phyloP scores from a whole-genome alignment of 2,329 filamentous ascomycete genomes.

The Bimuria novae-zelandiae region DNA sequence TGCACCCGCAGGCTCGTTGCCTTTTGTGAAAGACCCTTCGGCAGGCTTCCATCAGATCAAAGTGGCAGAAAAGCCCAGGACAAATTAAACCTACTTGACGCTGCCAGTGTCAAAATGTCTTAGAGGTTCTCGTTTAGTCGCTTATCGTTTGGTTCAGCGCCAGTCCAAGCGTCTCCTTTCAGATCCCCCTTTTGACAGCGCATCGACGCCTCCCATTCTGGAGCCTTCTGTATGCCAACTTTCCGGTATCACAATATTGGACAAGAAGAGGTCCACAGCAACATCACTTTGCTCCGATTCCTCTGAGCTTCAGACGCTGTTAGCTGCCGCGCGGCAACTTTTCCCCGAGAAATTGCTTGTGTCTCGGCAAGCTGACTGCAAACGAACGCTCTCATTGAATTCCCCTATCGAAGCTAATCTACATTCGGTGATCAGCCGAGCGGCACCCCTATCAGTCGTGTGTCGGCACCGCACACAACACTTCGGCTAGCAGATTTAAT shows the following conservation, averaged over 20 bases:
- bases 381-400: no score
- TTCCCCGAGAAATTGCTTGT: neutral
- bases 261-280: neutral
- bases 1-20: no score
- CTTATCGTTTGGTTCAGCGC: neutral
- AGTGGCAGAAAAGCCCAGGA: no score
- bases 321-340: neutral
- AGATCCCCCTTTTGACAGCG: neutral
- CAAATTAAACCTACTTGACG: no score
- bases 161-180: neutral
- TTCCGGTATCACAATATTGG: neutral
- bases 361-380: neutral
- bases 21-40: no score
- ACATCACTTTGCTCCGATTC: neutral
- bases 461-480: no score
- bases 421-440: neutral
- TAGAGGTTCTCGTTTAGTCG: neutral
- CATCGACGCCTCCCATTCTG: neutral
- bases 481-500: no score
- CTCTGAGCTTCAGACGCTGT: neutral
- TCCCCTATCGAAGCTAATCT: constrained; percentile 2
- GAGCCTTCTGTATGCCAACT: neutral
- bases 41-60: no score
- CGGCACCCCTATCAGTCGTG: no score
- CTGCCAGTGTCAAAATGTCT: no score